Evolutionary conservation across 306 rosid species (phyloP), one percentile per base, ranked within the genome.

Genomic region (Alnus rubra): DNA sequence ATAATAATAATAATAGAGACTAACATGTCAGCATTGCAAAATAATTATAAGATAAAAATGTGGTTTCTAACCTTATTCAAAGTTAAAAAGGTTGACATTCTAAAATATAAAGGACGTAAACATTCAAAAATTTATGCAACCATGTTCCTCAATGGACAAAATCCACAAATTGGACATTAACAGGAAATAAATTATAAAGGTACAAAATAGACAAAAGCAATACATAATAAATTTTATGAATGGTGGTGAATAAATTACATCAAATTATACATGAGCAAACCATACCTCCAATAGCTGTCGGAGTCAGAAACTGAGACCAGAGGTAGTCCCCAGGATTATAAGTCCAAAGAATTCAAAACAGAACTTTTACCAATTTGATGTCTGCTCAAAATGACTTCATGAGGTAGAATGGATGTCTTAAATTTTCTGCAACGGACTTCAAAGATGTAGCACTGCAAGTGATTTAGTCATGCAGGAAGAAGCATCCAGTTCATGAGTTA

Each of bases 401-500:
- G 76, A 73, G 78, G 71, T 64, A 73, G 80, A 59, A 76, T 65
- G 68, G 56, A 75, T 64, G 58, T 48, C 9, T 74, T 58, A 77
- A 71, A n/a, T 71, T 83, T 62, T 55, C 47, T 30, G 78, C 87
- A 74, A 74, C 13, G 63, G 77, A 81, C 81, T 88, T 83, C 86
- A 93, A 70, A 96, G 94, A 79, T 90, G 92, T 63, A 93, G 86
- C 28, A 93, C 98, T 35, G 93, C 98, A 82, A 96, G 85, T 47
- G 96, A 85, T 88, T 96, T 96, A 60, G 92, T 91, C 88, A 86
- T 80, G 89, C 97, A 93, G 8, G 94, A 96, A 73, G 98, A 91
- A 86, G 97, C 97, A 88, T 96, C 99, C 85, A 93, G 85, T 82
- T 91, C 93, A 63, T 82, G 97, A 74, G 97, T 82, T n/a, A 91